phyloP scores from a whole-genome alignment of 2,329 filamentous ascomycete species.

The Trichoderma sp. region DNA sequence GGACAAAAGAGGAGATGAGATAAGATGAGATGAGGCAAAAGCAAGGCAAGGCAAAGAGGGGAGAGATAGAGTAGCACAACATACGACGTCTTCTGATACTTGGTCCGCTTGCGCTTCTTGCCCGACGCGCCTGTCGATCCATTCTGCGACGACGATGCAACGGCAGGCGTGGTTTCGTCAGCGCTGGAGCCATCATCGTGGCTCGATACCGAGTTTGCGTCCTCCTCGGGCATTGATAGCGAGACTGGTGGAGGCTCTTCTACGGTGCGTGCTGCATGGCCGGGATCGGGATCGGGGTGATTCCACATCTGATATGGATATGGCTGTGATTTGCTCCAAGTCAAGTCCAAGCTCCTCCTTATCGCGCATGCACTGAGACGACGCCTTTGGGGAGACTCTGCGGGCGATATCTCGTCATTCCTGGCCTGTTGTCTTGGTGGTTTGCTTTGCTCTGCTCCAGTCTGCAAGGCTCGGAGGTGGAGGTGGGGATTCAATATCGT shows the following conservation, averaged over 20 bases:
- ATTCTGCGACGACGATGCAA: conserved; percentile 27
- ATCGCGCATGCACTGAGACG: conserved; percentile 7
- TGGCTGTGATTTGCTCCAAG: not conserved
- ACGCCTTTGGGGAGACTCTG: not conserved
- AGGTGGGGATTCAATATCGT: not conserved
- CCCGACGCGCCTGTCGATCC: conserved; percentile 30
- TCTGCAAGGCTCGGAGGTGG: conserved; percentile 11
- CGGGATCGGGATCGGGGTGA: conserved; percentile 18
- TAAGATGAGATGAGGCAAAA: not conserved
- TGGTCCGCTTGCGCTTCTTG: conserved; percentile 44
- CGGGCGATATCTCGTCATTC: conserved; percentile 12
- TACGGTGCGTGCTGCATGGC: conserved; percentile 30
- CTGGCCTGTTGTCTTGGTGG: not conserved
- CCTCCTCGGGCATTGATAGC: conserved; percentile 38
- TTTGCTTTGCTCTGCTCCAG: not conserved
- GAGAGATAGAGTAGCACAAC: conserved; percentile 22
- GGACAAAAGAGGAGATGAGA: not conserved
- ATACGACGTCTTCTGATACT: conserved; percentile 47
- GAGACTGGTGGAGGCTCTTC: conserved; percentile 18
- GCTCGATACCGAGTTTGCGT: conserved; percentile 39
- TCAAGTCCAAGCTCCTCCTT: not conserved
- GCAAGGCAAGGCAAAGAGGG: not conserved
- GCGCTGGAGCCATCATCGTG: conserved; percentile 42
- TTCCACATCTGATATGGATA: conserved; percentile 31
- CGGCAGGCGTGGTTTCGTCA: conserved; percentile 33